phyloP scores from a whole-genome alignment of 352 stramenopile species.

The Phytophthora megakarya region DNA sequence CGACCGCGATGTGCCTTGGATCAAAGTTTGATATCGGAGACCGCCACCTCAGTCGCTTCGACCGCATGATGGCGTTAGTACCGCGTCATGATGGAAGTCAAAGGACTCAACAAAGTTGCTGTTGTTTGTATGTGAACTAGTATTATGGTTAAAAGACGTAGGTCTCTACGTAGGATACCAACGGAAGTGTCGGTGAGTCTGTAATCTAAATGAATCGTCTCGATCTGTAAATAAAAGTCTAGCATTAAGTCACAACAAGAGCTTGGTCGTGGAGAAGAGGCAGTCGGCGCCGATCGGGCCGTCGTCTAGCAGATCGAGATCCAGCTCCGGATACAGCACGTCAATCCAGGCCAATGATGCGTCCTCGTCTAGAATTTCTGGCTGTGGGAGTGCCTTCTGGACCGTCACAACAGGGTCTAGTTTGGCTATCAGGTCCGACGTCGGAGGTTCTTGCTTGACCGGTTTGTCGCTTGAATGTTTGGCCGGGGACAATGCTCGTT shows the following conservation, averaged over 20 bases:
- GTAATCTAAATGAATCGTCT: constrained; percentile 13
- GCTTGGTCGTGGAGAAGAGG: constrained; percentile 19
- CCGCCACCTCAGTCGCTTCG: constrained; percentile 14
- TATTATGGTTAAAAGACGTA: constrained; percentile 15
- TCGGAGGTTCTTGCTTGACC: neutral
- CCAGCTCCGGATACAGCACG: constrained; percentile 66
- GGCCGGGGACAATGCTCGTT: constrained; percentile 36
- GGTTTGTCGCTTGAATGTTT: constrained; percentile 7
- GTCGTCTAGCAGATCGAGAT: constrained; percentile 37
- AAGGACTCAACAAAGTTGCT: neutral
- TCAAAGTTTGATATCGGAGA: constrained; percentile 16
- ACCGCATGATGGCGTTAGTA: constrained; percentile 25
- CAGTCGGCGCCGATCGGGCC: constrained; percentile 16
- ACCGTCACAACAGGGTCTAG: constrained; percentile 18
- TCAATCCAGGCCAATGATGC: constrained; percentile 63
- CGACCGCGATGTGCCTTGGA: constrained; percentile 16
- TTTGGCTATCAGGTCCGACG: constrained; percentile 16
- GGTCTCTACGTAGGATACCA: constrained; percentile 3
- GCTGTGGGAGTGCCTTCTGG: constrained; percentile 8
- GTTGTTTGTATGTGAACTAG: constrained; percentile 10
- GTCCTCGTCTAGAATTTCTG: constrained; percentile 24
- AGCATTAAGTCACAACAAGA: constrained; percentile 24
- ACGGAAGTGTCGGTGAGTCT: constrained; percentile 7
- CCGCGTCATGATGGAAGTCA: neutral
- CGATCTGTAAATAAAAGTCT: constrained; percentile 31